Base-by-base conservation (phyloP, 2,329 filamentous ascomycete genomes). In the Karstenula rhodostoma region DNA sequence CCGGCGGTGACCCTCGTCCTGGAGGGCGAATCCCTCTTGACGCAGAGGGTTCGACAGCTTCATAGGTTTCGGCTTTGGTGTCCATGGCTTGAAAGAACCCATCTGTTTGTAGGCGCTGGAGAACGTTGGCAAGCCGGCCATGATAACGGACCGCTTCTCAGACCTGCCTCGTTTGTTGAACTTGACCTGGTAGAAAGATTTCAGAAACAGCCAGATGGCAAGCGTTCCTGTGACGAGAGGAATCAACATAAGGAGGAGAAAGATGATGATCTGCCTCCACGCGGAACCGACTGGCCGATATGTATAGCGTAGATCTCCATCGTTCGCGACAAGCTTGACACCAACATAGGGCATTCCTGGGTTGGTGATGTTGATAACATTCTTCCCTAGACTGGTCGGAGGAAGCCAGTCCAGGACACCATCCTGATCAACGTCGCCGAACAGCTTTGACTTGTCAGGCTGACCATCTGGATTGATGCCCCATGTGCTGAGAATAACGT, bases 401-500 rank as follows among this genome's bases (percentile, higher is more conserved):
- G 87, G 85, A 35, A 90, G 80, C 42, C 86, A 85, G 70, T 90
- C 88, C 22, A 89, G 76, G 6, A 90, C 79, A 2, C 80, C 81
- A 69, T 90, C 87, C 27, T 79, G 79, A 67, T 90, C 85, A 15
- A 88, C 82, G 70, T 90, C 88, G 23, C 88, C 88, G 62, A 83
- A 85, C 2, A 88, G 83, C 57, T 80, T 82, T 8, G 83, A 83
- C 61, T 86, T 81, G 72, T 90, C 88, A 0, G 88, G 87, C 65
- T 85, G 77, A 22, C 87, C 86, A 72, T 89, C 83, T 0, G 84
- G 83, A 67, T 89, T 87, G 71, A 89, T 86, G 54, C 88, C 88
- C 88, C 88, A 90, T 5, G 88, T 81, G 65, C 89, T 90, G 60
- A 89, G 77, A 67, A 89, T 87, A 58, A 87, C 83, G 50, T 83